Percentiles rank a stretch among this genome's conserved stretches.
These are phyloP conservation scores for Amanita polypyramis DNA, from an alignment of 768 basidiomycete genomes.

Conservation along the genomic window DNA sequence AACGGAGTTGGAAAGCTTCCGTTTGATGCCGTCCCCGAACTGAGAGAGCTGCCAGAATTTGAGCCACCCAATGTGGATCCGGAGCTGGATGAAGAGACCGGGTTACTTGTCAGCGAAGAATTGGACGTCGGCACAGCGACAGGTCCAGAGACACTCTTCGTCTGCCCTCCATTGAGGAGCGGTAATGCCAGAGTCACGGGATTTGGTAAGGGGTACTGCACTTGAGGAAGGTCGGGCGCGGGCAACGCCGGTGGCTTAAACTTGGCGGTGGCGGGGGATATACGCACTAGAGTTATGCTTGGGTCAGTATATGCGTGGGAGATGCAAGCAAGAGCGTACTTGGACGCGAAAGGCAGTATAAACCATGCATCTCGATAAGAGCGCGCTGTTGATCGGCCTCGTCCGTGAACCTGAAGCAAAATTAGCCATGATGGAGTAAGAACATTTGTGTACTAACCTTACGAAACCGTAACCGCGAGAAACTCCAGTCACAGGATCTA, in stretches of 20 bases:
- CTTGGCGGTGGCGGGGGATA: constrained; percentile 83
- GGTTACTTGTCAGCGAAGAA: constrained; percentile 23
- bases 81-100: constrained; percentile 32
- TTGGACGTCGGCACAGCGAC: constrained; percentile 41
- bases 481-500: constrained; percentile 82
- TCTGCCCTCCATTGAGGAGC: constrained; percentile 30
- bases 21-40: constrained; percentile 41
- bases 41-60: constrained; percentile 39
- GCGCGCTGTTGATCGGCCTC: constrained; percentile 86
- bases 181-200: constrained; percentile 40
- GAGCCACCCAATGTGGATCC: constrained; percentile 41
- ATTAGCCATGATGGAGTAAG: constrained; percentile 11
- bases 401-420: constrained; percentile 59
- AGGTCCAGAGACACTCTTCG: constrained; percentile 63
- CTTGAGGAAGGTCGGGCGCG: constrained; percentile 34
- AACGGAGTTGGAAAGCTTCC: constrained; percentile 39
- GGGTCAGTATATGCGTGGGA: constrained; percentile 22
- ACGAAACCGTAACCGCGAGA: constrained; percentile 92
- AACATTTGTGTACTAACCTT: constrained; percentile 35
- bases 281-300: constrained; percentile 52
- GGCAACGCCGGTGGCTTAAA: constrained; percentile 48
- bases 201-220: constrained; percentile 29
- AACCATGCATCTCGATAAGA: constrained; percentile 83
- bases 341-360: constrained; percentile 82
- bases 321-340: constrained; percentile 40